Evolutionary conservation across 108 stramenopile genomes (phyloP), one percentile per base, ranked within the genome.

Genomic region (Nitzschia sp.): DNA sequence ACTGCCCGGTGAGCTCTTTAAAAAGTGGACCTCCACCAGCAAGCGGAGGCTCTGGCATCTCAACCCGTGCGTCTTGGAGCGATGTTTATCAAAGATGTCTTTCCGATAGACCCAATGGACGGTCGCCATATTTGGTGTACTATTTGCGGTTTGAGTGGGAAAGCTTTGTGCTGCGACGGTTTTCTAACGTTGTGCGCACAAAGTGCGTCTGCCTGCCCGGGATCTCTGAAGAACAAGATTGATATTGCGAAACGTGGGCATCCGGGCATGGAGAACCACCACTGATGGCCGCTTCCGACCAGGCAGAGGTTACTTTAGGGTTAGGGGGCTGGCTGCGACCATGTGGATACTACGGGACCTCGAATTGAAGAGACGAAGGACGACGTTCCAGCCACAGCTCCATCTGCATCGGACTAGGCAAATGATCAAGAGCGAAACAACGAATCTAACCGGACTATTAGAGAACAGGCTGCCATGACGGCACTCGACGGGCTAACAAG

Each of bases 181-280:
- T 86, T 42, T 54, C 86, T 2, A 82, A 74, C 47, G 86, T 87
- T 17, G 59, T 72, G 19, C 86, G 84, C 56, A 18, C 75, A 31
- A 55, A 61, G 35, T 87, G 86, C 53, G 54, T 60, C 33, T 68
- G 69, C 17, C 54, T 84, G 23, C 24, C 21, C 15, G 25, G 53
- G 4, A 65, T 87, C 33, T 82, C 86, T 18, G 82, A 83, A 11
- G 86, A n/a, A n/a, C n/a, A 70, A 0, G 86, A 87, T n/a, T 87
- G 86, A 82, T 81, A 66, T 71, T 87, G 86, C 54, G 48, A 66
- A 11, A 68, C 70, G 32, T 87, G 86, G 48, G 32, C 13, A 15
- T 19, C 30, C n/a, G n/a, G n/a, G n/a, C n/a, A n/a, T n/a, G n/a
- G n/a, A n/a, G 6, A 61, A 47, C 48, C 38, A 15, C 15, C 38